A percentile compares a stretch with the other conserved stretches of the same genome.
Evolutionary conservation across 176 grass and related monocot species (phyloP).

Genomic region (Lolium multiflorum): DNA sequence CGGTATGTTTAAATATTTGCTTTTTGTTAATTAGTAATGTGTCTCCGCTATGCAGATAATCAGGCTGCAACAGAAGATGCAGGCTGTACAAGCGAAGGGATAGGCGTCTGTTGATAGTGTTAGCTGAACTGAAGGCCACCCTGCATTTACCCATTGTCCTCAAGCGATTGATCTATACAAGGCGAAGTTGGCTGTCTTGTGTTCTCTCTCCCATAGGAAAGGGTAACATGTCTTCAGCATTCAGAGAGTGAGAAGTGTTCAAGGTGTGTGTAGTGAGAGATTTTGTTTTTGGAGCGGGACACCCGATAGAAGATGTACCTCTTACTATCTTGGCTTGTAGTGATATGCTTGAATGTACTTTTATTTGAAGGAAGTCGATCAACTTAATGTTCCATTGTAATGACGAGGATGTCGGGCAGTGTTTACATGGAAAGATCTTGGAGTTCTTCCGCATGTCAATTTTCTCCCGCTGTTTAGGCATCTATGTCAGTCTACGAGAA

Average conservation of each 20-base stretch:
- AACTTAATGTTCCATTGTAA: background rate
- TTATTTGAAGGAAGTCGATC: background rate
- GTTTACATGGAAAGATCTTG: background rate
- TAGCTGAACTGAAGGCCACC: background rate
- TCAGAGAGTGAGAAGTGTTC: background rate
- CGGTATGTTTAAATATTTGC: background rate
- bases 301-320: conserved; percentile 4
- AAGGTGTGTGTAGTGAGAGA: conserved; percentile 11
- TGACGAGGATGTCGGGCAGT: background rate
- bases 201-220: background rate
- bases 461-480: too few relatives aligned
- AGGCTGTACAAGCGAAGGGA: conserved; percentile 70
- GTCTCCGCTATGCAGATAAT: conserved; percentile 68
- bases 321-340: conserved; percentile 11
- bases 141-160: background rate
- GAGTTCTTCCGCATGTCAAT: too few relatives aligned
- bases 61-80: conserved; percentile 94
- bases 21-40: conserved; percentile 1
- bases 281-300: background rate
- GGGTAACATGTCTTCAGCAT: background rate
- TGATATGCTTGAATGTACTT: background rate
- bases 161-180: background rate
- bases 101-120: conserved; percentile 30
- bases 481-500: too few relatives aligned
- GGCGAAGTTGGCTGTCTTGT: background rate